Evolutionary conservation across 73 alveolate genomes (phyloP).

Genomic region (Paramecium tetraurelia): DNA sequence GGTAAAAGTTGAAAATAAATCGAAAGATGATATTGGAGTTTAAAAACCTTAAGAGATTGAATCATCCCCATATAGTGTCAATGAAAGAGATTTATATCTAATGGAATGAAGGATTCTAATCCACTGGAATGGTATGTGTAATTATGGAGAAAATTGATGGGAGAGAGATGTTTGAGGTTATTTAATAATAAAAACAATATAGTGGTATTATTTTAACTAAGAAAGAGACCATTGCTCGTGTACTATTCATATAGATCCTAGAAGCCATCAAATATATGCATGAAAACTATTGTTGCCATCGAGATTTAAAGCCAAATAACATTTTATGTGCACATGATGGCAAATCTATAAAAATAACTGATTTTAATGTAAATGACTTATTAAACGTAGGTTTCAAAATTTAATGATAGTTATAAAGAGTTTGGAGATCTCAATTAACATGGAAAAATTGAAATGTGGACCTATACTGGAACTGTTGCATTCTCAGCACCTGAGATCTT

Average conservation of each 20-base stretch:
- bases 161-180: conserved; percentile 61
- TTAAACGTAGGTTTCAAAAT: conserved; percentile 40
- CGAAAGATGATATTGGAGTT: conserved; percentile 54
- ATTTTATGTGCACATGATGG: conserved; percentile 53
- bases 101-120: conserved; percentile 49
- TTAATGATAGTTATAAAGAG: conserved; percentile 56
- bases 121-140: conserved; percentile 52
- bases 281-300: conserved; percentile 52
- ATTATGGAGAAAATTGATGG: conserved; percentile 57
- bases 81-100: conserved; percentile 45
- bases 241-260: neutral
- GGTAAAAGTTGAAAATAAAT: neutral
- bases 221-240: conserved; percentile 16
- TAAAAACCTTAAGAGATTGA: conserved; percentile 31
- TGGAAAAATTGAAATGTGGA: conserved; percentile 59
- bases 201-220: conserved; percentile 39
- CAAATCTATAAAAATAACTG: conserved; percentile 38
- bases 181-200: conserved; percentile 49
- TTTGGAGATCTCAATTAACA: conserved; percentile 48
- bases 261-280: conserved; percentile 55
- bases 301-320: conserved; percentile 60
- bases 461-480: conserved; percentile 62
- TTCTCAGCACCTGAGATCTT: conserved; percentile 62
- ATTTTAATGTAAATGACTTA: neutral
- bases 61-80: conserved; percentile 54